Base-by-base conservation (phyloP, 345 rosid species). In the Excoecaria cochinchinensis region DNA sequence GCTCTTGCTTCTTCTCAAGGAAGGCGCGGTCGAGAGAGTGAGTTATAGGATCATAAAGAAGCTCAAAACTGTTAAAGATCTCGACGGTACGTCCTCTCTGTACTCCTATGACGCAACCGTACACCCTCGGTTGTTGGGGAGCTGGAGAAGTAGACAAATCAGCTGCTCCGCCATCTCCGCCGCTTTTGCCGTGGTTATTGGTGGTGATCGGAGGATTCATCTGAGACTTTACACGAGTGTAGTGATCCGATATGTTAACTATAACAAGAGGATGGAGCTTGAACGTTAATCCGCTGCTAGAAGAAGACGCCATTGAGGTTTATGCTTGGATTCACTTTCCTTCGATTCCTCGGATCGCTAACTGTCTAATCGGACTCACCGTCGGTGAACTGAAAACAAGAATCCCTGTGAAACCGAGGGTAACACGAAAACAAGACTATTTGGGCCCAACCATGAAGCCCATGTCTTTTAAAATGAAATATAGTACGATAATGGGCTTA, bases 61-160 rank as follows among this genome's bases (percentile, higher is more conserved):
- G 94, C 90, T 95, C 99, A 78, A 95, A 95, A 80, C 99, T 95
- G 78, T 95, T 95, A 84, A 95, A 95, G 86, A 95, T 90, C 92
- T 92, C 99, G 14, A 95, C 97, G 38, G 94, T 91, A 11, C 98
- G 97, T 16, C 98, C 99, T 68, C 88, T 89, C 80, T 95, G 99
- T 38, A 90, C 86, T 6, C 98, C 99, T 61, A 95, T 90, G 51
- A 95, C 98, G 75, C 97, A 92, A 3, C 99, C 99, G 84, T 90
- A 95, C 67, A 91, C 98, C 74, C 98, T 86, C 24, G 89, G 94
- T 1, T 86, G 81, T 1, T 86, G 81, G 17, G 75, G 58, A 22
- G 88, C 39, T 52, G 68, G 11, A 12, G 75, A 24, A 22, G 71
- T 15, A 24, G 77, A n/a, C 12, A 61, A 21, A 76, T 53, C 16